These are phyloP conservation scores for Apiospora saccharicola DNA, from an alignment of 2,329 filamentous ascomycete genomes.

Conservation along the genomic window DNA sequence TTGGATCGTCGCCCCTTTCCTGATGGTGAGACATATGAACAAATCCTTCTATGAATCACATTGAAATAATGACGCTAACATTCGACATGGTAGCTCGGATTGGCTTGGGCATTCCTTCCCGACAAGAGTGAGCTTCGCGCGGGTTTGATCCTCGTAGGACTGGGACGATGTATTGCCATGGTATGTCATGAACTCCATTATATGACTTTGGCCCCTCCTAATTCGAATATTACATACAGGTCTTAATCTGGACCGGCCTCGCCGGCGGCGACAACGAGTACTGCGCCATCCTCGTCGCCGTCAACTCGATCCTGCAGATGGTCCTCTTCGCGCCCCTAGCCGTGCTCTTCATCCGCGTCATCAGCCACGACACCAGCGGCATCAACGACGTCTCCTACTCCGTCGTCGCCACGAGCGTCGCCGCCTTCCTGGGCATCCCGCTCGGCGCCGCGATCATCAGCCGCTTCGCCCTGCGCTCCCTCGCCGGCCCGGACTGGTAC, in stretches of 20 bases:
- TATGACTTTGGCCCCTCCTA: background rate
- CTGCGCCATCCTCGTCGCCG: slow-evolving; percentile 79
- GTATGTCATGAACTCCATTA: slow-evolving; percentile 48
- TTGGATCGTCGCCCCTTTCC: slow-evolving; percentile 81
- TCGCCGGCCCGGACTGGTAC: slow-evolving; percentile 68
- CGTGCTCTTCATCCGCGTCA: slow-evolving; percentile 73
- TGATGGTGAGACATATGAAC: slow-evolving; percentile 68
- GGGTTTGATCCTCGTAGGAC: slow-evolving; percentile 81
- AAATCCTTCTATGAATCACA: background rate
- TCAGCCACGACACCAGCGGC: slow-evolving; percentile 56
- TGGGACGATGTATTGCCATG: slow-evolving; percentile 91
- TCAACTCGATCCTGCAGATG: slow-evolving; percentile 80
- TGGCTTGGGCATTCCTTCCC: slow-evolving; percentile 74
- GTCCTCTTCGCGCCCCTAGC: slow-evolving; percentile 75
- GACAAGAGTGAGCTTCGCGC: slow-evolving; percentile 64
- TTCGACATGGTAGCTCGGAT: slow-evolving; percentile 55
- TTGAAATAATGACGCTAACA: background rate
- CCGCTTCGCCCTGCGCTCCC: slow-evolving; percentile 64
- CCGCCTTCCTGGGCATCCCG: slow-evolving; percentile 85
- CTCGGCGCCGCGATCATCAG: slow-evolving; percentile 82
- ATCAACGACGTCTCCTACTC: slow-evolving; percentile 60
- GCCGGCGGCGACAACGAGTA: slow-evolving; percentile 83
- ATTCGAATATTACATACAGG: slow-evolving; percentile 36
- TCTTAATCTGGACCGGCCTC: slow-evolving; percentile 77
- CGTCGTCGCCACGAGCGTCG: slow-evolving; percentile 80